Percentiles rank a stretch among this genome's conserved stretches.
phyloP scores from a whole-genome alignment of 2,329 filamentous ascomycete genomes.

The Penicillium glabrum region DNA sequence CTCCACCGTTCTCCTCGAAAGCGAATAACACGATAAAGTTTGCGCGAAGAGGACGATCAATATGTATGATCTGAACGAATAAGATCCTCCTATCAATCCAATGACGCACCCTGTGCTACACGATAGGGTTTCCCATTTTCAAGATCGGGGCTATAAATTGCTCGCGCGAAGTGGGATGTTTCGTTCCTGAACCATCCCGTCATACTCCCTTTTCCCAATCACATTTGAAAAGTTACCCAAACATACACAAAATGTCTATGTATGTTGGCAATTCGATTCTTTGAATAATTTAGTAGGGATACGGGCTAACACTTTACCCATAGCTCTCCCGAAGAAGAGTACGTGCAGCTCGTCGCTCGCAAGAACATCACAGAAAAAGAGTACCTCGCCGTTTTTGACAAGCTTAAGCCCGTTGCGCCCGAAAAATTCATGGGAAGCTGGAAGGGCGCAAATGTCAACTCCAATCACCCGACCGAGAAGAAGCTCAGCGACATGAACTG shows the following conservation, averaged over 20 bases:
- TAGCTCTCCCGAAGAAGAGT: conserved; percentile 13
- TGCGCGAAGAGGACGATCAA: conserved; percentile 3
- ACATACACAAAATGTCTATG: not conserved
- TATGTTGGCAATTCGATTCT: not conserved
- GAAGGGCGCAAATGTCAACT: conserved; percentile 11
- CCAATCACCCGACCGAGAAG: conserved; percentile 8
- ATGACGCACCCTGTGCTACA: not conserved
- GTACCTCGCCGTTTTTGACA: conserved; percentile 4
- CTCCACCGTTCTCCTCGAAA: conserved; percentile 7
- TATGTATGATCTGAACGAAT: not conserved
- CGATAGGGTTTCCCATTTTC: not conserved
- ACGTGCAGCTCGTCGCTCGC: conserved; percentile 7
- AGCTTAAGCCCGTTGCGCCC: conserved; percentile 6
- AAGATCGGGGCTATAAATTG: not conserved
- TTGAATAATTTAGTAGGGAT: not conserved
- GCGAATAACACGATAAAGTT: conserved; percentile 1
- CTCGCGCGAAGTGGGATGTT: not conserved
- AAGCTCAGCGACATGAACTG: conserved; percentile 8
- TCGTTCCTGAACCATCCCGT: not conserved
- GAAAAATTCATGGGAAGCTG: conserved; percentile 8
- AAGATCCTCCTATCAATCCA: not conserved
- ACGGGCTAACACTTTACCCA: not conserved
- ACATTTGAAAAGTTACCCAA: not conserved
- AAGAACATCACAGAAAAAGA: conserved; percentile 5
- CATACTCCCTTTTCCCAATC: not conserved